Base-by-base conservation (phyloP, 2,329 filamentous ascomycete genomes). In the Trichoderma gracile region DNA sequence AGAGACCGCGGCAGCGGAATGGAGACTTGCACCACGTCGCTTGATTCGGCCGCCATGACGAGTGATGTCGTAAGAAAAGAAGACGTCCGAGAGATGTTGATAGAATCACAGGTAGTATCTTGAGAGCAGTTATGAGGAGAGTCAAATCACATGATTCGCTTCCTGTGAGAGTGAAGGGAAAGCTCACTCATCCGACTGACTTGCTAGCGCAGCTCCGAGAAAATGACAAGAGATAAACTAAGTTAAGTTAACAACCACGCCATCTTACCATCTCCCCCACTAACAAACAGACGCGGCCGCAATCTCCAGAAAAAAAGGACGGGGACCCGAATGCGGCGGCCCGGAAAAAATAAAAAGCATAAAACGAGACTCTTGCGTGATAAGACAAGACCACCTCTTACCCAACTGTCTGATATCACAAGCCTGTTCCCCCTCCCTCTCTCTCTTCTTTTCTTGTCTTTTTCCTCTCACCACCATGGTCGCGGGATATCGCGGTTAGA, bases 1-100 rank as follows among this genome's bases (percentile, higher is more conserved):
- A 85, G 75, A 1, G 86, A 82, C 66, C 79, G 81, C 12, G 87
- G 86, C 23, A 90, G 78, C 6, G 85, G 84, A 25, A 89, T 79
- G 1, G 86, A 86, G 12, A 89, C 75, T 70, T 88, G 70, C 43
- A 69, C 58, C 10, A 69, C 56, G 45, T 69, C 66, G 53, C 54
- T 66, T 23, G 68, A 58, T 38, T 69, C 67, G 23, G 63, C 42
- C 8, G 70, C 67, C 73, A 75, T 76, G 58, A 25, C 23, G 19
- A 42, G 3, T 21, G 30, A 54, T 10, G 5, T 15, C 17, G 19
- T 50, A 42, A 3, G 40, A 19, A 40, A n/a, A 38, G 19, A 33
- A 12, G n/a, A 10, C 19, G 1, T 40, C 14, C 25, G 17, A 19
- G 38, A 43, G 19, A 27, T 19, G 45, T 8, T 12, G 14, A 47